Percentiles rank a stretch among this genome's conserved stretches.
Evolutionary conservation across 1,284 basidiomycete species (phyloP).

Genomic region (Pseudozyma sp.): DNA sequence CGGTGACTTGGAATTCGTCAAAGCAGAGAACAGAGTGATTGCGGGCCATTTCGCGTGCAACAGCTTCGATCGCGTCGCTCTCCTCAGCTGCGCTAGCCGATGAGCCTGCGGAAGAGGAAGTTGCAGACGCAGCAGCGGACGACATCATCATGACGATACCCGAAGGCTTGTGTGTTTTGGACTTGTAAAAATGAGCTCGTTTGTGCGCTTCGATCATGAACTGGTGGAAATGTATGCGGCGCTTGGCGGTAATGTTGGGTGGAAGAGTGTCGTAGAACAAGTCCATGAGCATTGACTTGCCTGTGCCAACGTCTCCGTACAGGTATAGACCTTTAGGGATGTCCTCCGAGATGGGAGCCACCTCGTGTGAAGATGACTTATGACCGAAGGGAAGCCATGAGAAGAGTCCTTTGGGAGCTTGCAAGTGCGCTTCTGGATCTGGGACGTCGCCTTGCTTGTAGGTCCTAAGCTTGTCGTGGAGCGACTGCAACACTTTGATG

Average conservation of each 20-base stretch:
- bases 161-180: slow-evolving; percentile 61
- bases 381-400: slow-evolving; percentile 48
- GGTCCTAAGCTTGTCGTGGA: slow-evolving; percentile 79
- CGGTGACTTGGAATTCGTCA: slow-evolving; percentile 99
- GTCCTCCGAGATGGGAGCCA: slow-evolving; percentile 70
- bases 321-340: slow-evolving; percentile 91
- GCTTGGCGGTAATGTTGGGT: slow-evolving; percentile 78
- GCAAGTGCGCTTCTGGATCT: slow-evolving; percentile 52
- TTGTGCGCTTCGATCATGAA: slow-evolving; percentile 99
- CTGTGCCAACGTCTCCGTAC: slow-evolving; percentile 97
- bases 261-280: slow-evolving; percentile 91
- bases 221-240: slow-evolving; percentile 85
- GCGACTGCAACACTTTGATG: slow-evolving; percentile 81
- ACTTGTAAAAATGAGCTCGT: slow-evolving; percentile 78
- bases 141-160: slow-evolving; percentile 65
- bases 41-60: slow-evolving; percentile 87
- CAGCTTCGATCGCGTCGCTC: slow-evolving; percentile 87
- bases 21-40: slow-evolving; percentile 83
- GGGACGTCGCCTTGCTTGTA: slow-evolving; percentile 72
- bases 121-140: slow-evolving; percentile 11
- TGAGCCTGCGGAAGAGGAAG: neutral
- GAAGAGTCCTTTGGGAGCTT: slow-evolving; percentile 35
- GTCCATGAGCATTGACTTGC: slow-evolving; percentile 97
- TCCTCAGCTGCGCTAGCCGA: slow-evolving; percentile 51
- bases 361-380: slow-evolving; percentile 41